A percentile compares a stretch with the other conserved stretches of the same genome.
Evolutionary conservation across 306 rosid genomes (phyloP).

Genomic region (Purshia tridentata): DNA sequence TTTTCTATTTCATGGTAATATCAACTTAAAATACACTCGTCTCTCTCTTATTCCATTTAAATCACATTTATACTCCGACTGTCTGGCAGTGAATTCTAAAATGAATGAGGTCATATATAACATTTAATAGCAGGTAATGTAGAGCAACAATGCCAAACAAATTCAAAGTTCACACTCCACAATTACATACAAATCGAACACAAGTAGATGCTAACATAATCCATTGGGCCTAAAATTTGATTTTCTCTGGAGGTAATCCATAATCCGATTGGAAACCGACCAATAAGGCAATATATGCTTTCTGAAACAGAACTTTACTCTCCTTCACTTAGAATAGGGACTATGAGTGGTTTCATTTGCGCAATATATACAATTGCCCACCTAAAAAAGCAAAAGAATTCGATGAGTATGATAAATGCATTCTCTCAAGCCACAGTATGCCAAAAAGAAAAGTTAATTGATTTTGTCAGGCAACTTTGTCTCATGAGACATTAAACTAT

Average conservation of each 20-base stretch:
- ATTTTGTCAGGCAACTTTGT: not conserved
- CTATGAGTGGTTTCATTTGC: slow-evolving; percentile 90
- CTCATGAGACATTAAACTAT: not conserved
- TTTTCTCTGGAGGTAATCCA: slow-evolving; percentile 35
- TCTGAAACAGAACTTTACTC: slow-evolving; percentile 41
- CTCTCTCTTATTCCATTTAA: slow-evolving; percentile 28
- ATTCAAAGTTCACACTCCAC: slow-evolving; percentile 34
- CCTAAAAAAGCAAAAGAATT: slow-evolving; percentile 41
- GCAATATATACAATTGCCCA: slow-evolving; percentile 93
- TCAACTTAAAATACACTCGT: not conserved
- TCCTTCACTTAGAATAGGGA: slow-evolving; percentile 70
- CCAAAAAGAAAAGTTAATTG: not conserved
- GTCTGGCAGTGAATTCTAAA: slow-evolving; percentile 25
- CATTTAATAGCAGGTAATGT: slow-evolving; percentile 21
- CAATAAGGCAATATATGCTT: slow-evolving; percentile 26
- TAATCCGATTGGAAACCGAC: slow-evolving; percentile 20
- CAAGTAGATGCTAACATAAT: slow-evolving; percentile 32
- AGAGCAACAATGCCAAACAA: slow-evolving; percentile 31
- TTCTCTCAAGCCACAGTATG: not conserved
- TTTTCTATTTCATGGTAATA: not conserved
- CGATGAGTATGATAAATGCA: slow-evolving; percentile 7
- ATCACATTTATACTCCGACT: slow-evolving; percentile 26
- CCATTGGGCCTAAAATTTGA: slow-evolving; percentile 35
- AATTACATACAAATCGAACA: slow-evolving; percentile 43
- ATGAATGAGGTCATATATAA: slow-evolving; percentile 41